Evolutionary conservation across 306 rosid species (phyloP), one percentile per base, ranked within the genome.

Genomic region (Glycine tomentella): DNA sequence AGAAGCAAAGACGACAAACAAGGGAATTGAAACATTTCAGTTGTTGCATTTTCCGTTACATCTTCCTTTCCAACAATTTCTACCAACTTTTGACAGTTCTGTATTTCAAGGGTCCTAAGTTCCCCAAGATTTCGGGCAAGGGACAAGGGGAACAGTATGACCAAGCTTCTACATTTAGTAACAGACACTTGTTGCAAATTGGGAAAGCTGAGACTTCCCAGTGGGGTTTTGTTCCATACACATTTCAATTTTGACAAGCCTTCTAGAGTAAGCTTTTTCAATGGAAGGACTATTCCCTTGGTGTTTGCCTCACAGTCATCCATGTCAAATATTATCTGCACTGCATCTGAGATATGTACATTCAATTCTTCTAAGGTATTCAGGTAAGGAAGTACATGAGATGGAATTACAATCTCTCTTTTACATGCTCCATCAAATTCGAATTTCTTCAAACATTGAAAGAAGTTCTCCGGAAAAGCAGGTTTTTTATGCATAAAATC

Each of bases 41-140:
- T 9, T 67, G 53, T 14, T 67, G 0, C 31, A n/a, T 15, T 1
- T 44, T 67, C 53, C 72, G 9, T 16, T 0, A 11, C 10, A 42
- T 66, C 72, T 40, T 66, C 69, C 44, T 40, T 57, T 58, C 25
- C 57, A 44, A 75, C 58, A 75, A 75, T 44, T 44, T 75, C 79
- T 14, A 15, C 79, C 44, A 75, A 16, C 17, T 6, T n/a, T 4
- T 67, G 1, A 38, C 76, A 50, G 13, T 0, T 7, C 0, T 0
- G 0, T 25, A 50, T 13, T 0, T 4, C 3, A 71, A 71, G 51
- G 40, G 3, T 8, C 33, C 8, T 1, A 8, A 66, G 33, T 50
- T 40, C 15, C 0, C 0, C 7, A n/a, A 66, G 51, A 66, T 7
- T 38, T 66, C 4, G n/a, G 6, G 61, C 11, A 14, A 51, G 1